Conservation (phyloP, 345 rosid genomes). For the Stellera chamaejasme region DNA sequence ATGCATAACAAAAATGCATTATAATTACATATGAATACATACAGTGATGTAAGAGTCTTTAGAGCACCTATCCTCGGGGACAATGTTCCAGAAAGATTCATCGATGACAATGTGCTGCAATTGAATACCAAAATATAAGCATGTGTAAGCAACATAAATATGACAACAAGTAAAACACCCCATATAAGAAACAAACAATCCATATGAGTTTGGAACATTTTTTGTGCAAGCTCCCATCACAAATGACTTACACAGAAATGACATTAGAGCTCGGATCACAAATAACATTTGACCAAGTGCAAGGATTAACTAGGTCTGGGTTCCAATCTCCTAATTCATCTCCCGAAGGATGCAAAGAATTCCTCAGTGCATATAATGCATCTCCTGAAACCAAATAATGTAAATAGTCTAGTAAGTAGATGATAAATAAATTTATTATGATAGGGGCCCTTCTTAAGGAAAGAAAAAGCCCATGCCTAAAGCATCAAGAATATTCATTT, state of each 20-base stretch:
- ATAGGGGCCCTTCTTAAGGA: no score
- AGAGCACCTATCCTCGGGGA: conserved; percentile 62
- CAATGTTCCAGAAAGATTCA: conserved; percentile 74
- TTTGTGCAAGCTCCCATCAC: not conserved
- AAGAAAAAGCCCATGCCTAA: no score
- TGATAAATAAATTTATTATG: no score
- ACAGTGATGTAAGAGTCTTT: conserved; percentile 63
- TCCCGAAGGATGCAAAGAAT: conserved; percentile 36
- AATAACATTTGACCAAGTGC: conserved; percentile 82
- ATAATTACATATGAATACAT: conserved; percentile 24
- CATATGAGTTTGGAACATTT: not conserved
- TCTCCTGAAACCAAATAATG: conserved; percentile 46
- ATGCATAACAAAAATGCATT: not conserved
- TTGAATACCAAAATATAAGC: conserved; percentile 15
- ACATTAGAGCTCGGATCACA: conserved; percentile 50
- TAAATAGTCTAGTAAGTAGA: not conserved
- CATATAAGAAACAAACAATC: conserved; percentile 9
- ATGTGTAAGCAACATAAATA: conserved; percentile 1
- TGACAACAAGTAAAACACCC: conserved; percentile 4
- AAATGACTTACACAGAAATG: conserved; percentile 59
- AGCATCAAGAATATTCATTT: no score
- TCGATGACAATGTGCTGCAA: conserved; percentile 69
- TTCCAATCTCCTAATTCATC: conserved; percentile 73
- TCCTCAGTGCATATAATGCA: conserved; percentile 52
- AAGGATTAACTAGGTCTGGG: conserved; percentile 74